Conservation (phyloP, 2,329 filamentous ascomycete species). For the Pseudogymnoascus sp. region DNA sequence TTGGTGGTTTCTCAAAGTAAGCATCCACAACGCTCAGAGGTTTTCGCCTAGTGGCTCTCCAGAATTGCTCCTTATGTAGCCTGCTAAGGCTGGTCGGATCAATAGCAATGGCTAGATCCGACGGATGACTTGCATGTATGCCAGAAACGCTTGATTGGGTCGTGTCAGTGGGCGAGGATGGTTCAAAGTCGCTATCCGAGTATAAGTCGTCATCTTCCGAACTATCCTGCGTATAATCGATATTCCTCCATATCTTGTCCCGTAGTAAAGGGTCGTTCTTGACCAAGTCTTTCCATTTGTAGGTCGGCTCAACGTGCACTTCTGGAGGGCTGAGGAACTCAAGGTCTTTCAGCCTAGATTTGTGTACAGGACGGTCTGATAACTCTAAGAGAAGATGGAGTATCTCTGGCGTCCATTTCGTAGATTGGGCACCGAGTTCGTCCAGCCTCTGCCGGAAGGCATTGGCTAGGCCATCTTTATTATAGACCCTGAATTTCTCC, state of each 20-base stretch:
- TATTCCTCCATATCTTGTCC: constrained; percentile 64
- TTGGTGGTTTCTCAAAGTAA: constrained; percentile 5
- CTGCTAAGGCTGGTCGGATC: constrained; percentile 32
- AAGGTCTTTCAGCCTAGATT: constrained; percentile 60
- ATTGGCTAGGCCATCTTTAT: constrained; percentile 73
- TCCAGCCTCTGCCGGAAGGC: constrained; percentile 53
- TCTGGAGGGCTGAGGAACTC: constrained; percentile 44
- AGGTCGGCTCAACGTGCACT: constrained; percentile 37
- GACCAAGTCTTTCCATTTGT: constrained; percentile 77
- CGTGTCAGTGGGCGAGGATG: constrained; percentile 29
- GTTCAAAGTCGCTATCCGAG: constrained; percentile 29
- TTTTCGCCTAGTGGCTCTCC: constrained; percentile 31
- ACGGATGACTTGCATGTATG: constrained; percentile 23
- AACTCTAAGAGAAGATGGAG: constrained; percentile 73
- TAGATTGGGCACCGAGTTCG: constrained; percentile 46
- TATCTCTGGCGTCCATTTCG: constrained; percentile 71
- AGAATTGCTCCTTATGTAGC: constrained; percentile 40
- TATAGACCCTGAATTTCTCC: constrained; percentile 78
- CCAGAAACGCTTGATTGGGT: constrained; percentile 30
- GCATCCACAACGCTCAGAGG: constrained; percentile 2
- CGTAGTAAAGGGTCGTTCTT: constrained; percentile 66
- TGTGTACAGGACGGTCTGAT: constrained; percentile 70
- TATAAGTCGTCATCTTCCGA: constrained; percentile 47
- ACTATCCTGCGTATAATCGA: constrained; percentile 58
- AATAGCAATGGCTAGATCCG: constrained; percentile 28